phyloP scores from a whole-genome alignment of 73 alveolate species.

The Symbiodinium pilosum region DNA sequence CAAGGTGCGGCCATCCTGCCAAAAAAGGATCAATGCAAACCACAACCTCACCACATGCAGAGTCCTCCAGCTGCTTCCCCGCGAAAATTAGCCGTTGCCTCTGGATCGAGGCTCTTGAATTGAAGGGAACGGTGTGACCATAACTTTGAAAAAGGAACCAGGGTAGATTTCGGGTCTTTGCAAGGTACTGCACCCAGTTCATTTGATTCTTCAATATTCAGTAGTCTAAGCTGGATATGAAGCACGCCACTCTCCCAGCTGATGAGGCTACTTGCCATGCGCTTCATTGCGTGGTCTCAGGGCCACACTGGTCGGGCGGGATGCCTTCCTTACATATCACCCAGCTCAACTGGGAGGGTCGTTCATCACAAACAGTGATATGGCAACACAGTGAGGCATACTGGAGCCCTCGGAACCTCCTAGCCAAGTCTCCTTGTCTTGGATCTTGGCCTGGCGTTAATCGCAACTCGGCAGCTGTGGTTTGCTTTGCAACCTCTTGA shows the following conservation, averaged over 20 bases:
- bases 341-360: neutral
- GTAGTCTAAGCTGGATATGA: neutral
- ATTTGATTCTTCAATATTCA: neutral
- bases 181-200: neutral
- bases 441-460: constrained; percentile 12
- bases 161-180: too few relatives aligned
- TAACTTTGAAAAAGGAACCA: too few relatives aligned
- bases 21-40: neutral
- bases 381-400: neutral
- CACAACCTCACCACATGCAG: neutral
- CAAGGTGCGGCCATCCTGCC: constrained; percentile 94
- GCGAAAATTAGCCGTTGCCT: constrained; percentile 95
- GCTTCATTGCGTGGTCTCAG: too few relatives aligned
- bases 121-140: too few relatives aligned
- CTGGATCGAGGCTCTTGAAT: too few relatives aligned
- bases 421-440: neutral
- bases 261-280: too few relatives aligned
- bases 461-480: neutral
- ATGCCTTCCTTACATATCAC: neutral
- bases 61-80: constrained; percentile 95
- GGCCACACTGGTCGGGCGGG: neutral
- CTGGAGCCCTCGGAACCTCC: neutral
- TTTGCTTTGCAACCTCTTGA: neutral
- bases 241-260: too few relatives aligned
- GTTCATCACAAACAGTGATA: neutral